Conservation (phyloP, 306 rosid species). For the Herpetospermum pedunculosum region DNA sequence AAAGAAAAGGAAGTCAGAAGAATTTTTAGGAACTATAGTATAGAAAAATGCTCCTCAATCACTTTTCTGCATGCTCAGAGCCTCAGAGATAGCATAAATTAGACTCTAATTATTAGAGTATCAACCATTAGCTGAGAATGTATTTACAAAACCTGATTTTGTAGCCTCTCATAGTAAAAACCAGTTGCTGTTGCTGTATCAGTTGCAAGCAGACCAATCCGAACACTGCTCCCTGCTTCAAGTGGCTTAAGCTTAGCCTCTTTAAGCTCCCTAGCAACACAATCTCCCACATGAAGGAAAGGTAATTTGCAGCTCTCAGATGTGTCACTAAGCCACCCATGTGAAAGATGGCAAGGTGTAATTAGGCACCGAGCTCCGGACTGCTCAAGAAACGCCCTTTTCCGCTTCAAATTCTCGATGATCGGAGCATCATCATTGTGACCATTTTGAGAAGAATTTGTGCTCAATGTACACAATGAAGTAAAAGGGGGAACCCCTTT, state of each 20-base stretch:
- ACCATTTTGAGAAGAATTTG: slow-evolving; percentile 15
- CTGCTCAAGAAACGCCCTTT: slow-evolving; percentile 53
- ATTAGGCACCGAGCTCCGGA: slow-evolving; percentile 61
- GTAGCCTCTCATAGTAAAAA: slow-evolving; percentile 62
- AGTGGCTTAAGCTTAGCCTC: slow-evolving; percentile 72
- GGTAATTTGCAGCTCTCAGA: slow-evolving; percentile 53
- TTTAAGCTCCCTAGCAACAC: slow-evolving; percentile 72
- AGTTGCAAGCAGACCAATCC: slow-evolving; percentile 64
- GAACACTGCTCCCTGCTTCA: slow-evolving; percentile 54
- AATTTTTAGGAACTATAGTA: not conserved
- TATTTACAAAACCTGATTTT: slow-evolving; percentile 38
- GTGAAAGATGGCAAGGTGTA: slow-evolving; percentile 70
- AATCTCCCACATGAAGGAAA: slow-evolving; percentile 61
- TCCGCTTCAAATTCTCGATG: slow-evolving; percentile 37
- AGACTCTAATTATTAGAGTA: too few species aligned
- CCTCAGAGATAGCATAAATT: not conserved
- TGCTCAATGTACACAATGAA: slow-evolving; percentile 19
- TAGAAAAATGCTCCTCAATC: not conserved
- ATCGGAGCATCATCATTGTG: slow-evolving; percentile 19
- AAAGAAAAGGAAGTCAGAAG: slow-evolving; percentile 1
- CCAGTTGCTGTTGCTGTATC: slow-evolving; percentile 39
- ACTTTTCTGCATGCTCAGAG: not conserved
- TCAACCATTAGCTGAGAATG: not conserved
- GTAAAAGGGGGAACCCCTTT: slow-evolving; percentile 24
- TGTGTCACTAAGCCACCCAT: slow-evolving; percentile 57